Evolutionary conservation across 208 protist genomes (phyloP), one percentile per base, ranked within the genome.

Genomic region (Leishmania martiniquensis): DNA sequence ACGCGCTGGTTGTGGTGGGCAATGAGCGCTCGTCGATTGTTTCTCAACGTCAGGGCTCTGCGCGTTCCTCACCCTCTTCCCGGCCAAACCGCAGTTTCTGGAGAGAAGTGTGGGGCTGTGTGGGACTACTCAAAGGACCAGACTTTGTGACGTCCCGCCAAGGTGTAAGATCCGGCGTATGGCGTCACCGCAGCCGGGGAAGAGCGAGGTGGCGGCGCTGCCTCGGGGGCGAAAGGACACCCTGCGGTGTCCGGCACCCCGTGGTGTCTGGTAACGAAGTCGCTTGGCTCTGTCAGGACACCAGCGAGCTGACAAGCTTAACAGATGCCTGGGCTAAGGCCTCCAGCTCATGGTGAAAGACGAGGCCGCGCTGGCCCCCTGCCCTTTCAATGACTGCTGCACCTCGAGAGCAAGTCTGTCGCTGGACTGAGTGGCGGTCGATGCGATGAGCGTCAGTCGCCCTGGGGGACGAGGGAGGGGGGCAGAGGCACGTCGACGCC

Each of bases 281-380:
- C 25, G 71, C 20, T 39, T 65, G 47, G 32, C 13, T 22, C 13
- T 65, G 49, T 29, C 62, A 7, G 60, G 74, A 29, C 60, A 55
- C 63, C 12, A 49, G 3, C 25, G 51, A 12, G 29, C 37, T 3
- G 74, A 71, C 59, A 55, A 45, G 47, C 45, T 62, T 3, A n/a
- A 15, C 22, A 62, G 60, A 37, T 77, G 62, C 62, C 32, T 77
- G 34, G 74, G 62, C 62, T 62, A 63, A 71, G 62, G 62, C 51
- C 62, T 69, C 63, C 62, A 69, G n/a, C 74, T 39, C 42, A 71
- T 51, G 20, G 20, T 32, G 74, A 62, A 78, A 37, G 65, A 20
- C 29, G 22, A n/a, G 34, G 49, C 37, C 6, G 42, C 37, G 52
- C 51, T 49, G 63, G 65, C 55, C 71, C 20, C 77, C 73, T 15